A percentile compares a stretch with the other conserved stretches of the same genome.
phyloP scores from a whole-genome alignment of 2,329 filamentous ascomycete species.

The Neurospora sp. region DNA sequence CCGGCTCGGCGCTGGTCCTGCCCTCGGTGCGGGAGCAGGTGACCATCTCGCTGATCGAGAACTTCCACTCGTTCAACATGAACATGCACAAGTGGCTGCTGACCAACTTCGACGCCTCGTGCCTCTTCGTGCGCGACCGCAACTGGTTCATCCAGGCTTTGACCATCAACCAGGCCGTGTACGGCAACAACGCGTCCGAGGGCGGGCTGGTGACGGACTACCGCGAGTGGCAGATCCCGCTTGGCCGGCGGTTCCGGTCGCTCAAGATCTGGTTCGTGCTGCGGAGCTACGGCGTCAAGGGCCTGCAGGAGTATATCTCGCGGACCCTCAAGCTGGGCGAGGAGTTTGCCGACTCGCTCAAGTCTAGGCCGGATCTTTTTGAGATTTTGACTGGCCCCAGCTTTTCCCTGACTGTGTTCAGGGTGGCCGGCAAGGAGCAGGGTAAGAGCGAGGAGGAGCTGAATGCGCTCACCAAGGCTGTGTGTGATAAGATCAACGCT shows the following conservation, averaged over 20 bases:
- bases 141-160: slow-evolving; percentile 70
- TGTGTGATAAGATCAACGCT: slow-evolving; percentile 66
- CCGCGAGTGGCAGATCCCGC: slow-evolving; percentile 92
- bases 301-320: slow-evolving; percentile 63
- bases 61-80: slow-evolving; percentile 82
- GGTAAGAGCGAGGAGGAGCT: slow-evolving; percentile 35
- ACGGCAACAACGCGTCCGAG: slow-evolving; percentile 67
- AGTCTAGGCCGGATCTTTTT: slow-evolving; percentile 57
- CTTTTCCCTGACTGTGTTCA: slow-evolving; percentile 73
- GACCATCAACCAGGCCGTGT: slow-evolving; percentile 58
- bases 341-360: slow-evolving; percentile 53
- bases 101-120: slow-evolving; percentile 81
- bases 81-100: slow-evolving; percentile 98
- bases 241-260: slow-evolving; percentile 77
- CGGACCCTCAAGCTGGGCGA: slow-evolving; percentile 61
- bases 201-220: slow-evolving; percentile 85
- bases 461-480: slow-evolving; percentile 59
- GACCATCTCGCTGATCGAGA: slow-evolving; percentile 44
- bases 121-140: slow-evolving; percentile 68
- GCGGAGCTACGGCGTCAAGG: slow-evolving; percentile 62
- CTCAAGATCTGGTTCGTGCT: slow-evolving; percentile 96
- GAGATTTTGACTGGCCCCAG: slow-evolving; percentile 61
- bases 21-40: slow-evolving; percentile 56
- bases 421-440: slow-evolving; percentile 36
- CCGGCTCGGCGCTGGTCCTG: slow-evolving; percentile 72